Evolutionary conservation across 192 early-diverging fungal genomes (phyloP), one percentile per base, ranked within the genome.

Genomic region (Backusella tarrabulga): DNA sequence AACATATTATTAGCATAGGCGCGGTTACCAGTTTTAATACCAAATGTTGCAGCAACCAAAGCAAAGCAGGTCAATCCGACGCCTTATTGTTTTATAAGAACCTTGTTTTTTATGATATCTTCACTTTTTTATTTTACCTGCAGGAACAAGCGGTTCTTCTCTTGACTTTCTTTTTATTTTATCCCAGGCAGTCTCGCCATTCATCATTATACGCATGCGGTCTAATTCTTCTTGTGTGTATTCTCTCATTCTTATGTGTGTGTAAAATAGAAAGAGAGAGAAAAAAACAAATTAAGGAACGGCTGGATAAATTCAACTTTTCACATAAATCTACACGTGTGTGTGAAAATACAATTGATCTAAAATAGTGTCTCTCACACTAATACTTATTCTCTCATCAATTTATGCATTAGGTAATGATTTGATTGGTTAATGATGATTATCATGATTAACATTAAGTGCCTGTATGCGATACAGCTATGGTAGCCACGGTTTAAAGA

Each of bases 21-120:
- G 32, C 69, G 67, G 29, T 80, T 77, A 2, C 82, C 82, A 6
- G 70, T 75, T 50, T 67, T 76, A 19, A 83, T 67, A 40, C 82
- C 82, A 63, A 83, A 74, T 2, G 82, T 80, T 15, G 82, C 82
- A 26, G 82, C 82, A 14, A 80, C 42, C 21, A 83, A 72, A 44
- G 82, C 82, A 76, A 83, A 83, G 15, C 82, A 83, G 4, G 82
- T 83, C 23, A 83, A 73, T 21, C 73, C 82, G 23, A 83, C 78
- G 63, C 82, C 82, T 83, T 50, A 3, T 38, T 54, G 19, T 44
- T 26, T 21, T n/a, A 21, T 50, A 50, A n/a, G 15, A 14, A 19
- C 19, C 52, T 50, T n/a, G 56, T 9, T 4, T 1, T 32, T 21
- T 36, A 34, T 44, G 50, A 17, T 23, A 56, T 9, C 9, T 40